Percentiles rank a stretch among this genome's conserved stretches.
Conservation (phyloP, 2,329 filamentous ascomycete species). For the Aspergillus amoenus region DNA sequence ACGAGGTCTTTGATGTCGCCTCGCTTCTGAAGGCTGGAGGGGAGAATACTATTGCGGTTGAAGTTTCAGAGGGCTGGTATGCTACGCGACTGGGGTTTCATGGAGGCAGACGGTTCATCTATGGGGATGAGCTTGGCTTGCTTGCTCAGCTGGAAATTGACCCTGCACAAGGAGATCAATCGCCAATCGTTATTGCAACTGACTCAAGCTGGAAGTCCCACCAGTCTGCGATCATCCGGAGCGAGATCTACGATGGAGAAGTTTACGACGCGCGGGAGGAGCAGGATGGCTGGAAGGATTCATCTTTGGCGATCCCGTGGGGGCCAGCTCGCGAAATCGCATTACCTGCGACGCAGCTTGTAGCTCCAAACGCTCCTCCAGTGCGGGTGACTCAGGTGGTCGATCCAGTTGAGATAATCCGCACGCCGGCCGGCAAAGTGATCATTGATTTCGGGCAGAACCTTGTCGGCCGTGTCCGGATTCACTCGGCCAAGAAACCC, state of each 20-base stretch:
- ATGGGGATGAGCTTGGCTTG: slow-evolving; percentile 26
- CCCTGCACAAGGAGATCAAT: slow-evolving; percentile 10
- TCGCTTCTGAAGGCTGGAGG: slow-evolving; percentile 33
- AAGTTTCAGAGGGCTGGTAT: slow-evolving; percentile 55
- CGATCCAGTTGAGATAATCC: slow-evolving; percentile 28
- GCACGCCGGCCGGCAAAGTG: slow-evolving; percentile 45
- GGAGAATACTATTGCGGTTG: slow-evolving; percentile 43
- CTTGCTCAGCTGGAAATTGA: slow-evolving; percentile 31
- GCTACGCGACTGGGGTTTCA: slow-evolving; percentile 33
- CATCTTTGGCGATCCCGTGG: slow-evolving; percentile 12
- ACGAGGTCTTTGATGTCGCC: slow-evolving; percentile 55
- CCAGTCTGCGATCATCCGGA: slow-evolving; percentile 21
- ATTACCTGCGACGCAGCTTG: slow-evolving; percentile 35
- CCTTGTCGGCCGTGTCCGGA: slow-evolving; percentile 51
- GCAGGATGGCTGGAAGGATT: slow-evolving; percentile 24
- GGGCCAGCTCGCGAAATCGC: slow-evolving; percentile 33
- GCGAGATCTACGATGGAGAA: slow-evolving; percentile 56
- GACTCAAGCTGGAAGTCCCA: slow-evolving; percentile 23
- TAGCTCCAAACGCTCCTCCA: slow-evolving; percentile 46
- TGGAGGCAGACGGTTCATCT: slow-evolving; percentile 21
- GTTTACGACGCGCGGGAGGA: slow-evolving; percentile 47
- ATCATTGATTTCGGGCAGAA: slow-evolving; percentile 61
- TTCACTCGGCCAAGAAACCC: slow-evolving; percentile 28
- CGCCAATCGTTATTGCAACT: slow-evolving; percentile 20
- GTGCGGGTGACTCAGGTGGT: slow-evolving; percentile 39